Evolutionary conservation across 495 filamentous ascomycete genomes (phyloP).

Genomic region (Jackrogersella minutella): DNA sequence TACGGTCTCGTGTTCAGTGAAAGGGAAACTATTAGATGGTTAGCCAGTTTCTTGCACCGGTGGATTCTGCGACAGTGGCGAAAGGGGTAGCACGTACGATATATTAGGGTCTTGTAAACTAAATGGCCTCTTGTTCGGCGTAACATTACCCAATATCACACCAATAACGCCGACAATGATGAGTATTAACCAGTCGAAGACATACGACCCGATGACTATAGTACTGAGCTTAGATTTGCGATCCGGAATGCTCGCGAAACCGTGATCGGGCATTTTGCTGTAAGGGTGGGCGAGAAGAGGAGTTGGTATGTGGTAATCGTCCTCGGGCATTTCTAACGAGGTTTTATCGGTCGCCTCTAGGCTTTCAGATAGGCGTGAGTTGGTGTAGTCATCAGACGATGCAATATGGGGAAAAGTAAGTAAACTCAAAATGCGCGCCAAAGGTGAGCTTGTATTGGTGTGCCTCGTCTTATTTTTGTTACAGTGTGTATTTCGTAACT

Average conservation of each 20-base stretch:
- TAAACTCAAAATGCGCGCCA: background rate
- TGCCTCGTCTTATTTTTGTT: background rate
- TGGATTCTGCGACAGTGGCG: constrained; percentile 44
- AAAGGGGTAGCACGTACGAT: constrained; percentile 47
- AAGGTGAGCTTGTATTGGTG: background rate
- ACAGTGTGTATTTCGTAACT: background rate
- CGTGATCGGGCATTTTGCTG: constrained; percentile 43
- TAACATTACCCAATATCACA: constrained; percentile 58
- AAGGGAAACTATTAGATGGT: constrained; percentile 72
- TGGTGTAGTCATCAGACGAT: background rate
- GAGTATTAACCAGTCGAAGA: constrained; percentile 58
- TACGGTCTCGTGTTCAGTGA: constrained; percentile 76
- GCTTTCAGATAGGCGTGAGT: constrained; percentile 3
- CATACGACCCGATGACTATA: constrained; percentile 52
- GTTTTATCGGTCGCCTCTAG: constrained; percentile 19
- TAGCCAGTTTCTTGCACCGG: constrained; percentile 66
- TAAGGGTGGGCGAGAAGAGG: constrained; percentile 39
- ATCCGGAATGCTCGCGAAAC: constrained; percentile 13
- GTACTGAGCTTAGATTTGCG: constrained; percentile 39
- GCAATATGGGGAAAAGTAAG: constrained; percentile 6
- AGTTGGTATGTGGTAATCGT: constrained; percentile 24
- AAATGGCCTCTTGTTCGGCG: constrained; percentile 65
- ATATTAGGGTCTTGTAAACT: constrained; percentile 55
- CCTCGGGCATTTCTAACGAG: constrained; percentile 37
- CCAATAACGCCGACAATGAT: constrained; percentile 49